phyloP scores from a whole-genome alignment of 1,284 basidiomycete species.

The Cutaneotrichosporon cyanovorans region DNA sequence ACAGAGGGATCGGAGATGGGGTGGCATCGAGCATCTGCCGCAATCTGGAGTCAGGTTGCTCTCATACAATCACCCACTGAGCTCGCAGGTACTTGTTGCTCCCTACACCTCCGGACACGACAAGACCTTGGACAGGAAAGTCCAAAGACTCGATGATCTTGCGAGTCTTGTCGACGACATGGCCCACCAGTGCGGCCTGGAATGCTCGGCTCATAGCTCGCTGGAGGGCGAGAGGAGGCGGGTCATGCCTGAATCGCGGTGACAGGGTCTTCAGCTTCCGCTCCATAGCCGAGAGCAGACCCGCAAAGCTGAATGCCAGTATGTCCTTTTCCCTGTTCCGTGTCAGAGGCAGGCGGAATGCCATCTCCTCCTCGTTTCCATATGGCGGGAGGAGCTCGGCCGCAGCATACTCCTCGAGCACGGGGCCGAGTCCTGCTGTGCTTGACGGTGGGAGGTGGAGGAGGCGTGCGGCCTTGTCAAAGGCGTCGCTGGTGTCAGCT shows the following conservation, averaged over 20 bases:
- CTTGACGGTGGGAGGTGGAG: constrained; percentile 58
- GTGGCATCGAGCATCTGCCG: constrained; percentile 16
- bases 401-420: constrained; percentile 59
- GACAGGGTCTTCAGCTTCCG: constrained; percentile 11
- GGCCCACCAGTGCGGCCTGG: constrained; percentile 61
- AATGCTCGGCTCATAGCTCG: constrained; percentile 58
- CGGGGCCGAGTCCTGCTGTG: constrained; percentile 60
- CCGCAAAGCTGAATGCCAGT: constrained; percentile 68
- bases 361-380: background rate
- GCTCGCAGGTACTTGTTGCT: constrained; percentile 65
- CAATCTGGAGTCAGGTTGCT: constrained; percentile 13
- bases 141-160: constrained; percentile 52
- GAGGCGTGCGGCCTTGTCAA: constrained; percentile 69
- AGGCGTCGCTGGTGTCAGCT: constrained; percentile 51
- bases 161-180: constrained; percentile 66
- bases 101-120: constrained; percentile 84
- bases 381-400: constrained; percentile 24
- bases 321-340: constrained; percentile 4
- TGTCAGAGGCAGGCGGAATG: constrained; percentile 53
- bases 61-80: constrained; percentile 48
- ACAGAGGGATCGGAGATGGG: constrained; percentile 42
- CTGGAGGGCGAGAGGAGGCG: constrained; percentile 15
- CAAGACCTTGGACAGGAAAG: constrained; percentile 53
- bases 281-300: constrained; percentile 57
- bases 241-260: background rate